Percentiles rank a stretch among this genome's conserved stretches.
These are phyloP conservation scores for Sclerotinia borealis DNA, from an alignment of 2,329 filamentous ascomycete genomes.

Conservation along the genomic window DNA sequence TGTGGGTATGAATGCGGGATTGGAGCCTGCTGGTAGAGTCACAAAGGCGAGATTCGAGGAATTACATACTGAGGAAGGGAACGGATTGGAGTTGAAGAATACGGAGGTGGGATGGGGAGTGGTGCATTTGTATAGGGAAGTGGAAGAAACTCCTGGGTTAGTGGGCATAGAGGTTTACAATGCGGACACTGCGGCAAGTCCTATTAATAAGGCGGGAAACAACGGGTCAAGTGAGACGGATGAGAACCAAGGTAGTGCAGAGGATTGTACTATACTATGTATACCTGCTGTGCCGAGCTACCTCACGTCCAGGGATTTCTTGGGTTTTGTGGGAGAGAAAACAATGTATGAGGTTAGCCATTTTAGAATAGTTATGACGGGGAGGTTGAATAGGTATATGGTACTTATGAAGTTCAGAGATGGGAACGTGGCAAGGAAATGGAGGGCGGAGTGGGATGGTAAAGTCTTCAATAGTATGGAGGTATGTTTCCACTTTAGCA, in stretches of 20 bases:
- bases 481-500: constrained; percentile 42
- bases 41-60: constrained; percentile 78
- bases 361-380: constrained; percentile 90
- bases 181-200: background rate
- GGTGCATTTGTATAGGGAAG: constrained; percentile 88
- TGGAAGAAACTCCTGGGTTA: constrained; percentile 62
- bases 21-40: constrained; percentile 50
- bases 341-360: constrained; percentile 85
- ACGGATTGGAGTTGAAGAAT: constrained; percentile 52
- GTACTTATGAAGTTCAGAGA: constrained; percentile 91
- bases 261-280: constrained; percentile 78
- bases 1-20: constrained; percentile 24
- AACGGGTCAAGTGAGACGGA: constrained; percentile 23
- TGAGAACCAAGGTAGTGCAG: constrained; percentile 34
- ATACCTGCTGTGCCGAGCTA: constrained; percentile 94
- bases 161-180: constrained; percentile 34
- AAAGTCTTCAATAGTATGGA: constrained; percentile 90
- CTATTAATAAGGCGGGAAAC: constrained; percentile 21
- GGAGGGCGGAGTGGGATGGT: constrained; percentile 84
- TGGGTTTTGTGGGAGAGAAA: constrained; percentile 85
- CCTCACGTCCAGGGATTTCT: constrained; percentile 81
- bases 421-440: constrained; percentile 65
- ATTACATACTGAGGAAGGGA: background rate
- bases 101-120: constrained; percentile 87
- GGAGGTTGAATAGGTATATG: constrained; percentile 84